phyloP scores from a whole-genome alignment of 2,329 filamentous ascomycete species.

The Paraphoma chrysanthemicola region DNA sequence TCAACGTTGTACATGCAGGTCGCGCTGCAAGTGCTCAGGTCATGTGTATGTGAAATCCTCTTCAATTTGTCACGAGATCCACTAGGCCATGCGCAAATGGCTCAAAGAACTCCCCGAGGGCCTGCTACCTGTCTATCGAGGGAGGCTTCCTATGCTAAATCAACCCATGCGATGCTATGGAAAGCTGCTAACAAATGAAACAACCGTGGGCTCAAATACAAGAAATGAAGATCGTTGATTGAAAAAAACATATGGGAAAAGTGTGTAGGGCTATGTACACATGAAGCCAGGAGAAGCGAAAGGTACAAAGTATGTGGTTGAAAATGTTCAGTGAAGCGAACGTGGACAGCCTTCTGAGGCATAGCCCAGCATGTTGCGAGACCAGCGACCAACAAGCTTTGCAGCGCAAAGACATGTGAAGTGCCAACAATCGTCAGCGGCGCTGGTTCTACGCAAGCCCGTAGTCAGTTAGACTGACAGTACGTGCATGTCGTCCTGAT shows the following conservation, averaged over 20 bases:
- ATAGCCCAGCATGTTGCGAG: constrained; percentile 24
- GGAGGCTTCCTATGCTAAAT: constrained; percentile 18
- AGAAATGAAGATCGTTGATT: background rate
- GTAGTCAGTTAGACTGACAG: constrained; percentile 48
- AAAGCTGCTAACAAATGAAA: constrained; percentile 10
- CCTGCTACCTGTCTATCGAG: constrained; percentile 15
- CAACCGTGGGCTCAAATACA: background rate
- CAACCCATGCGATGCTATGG: constrained; percentile 11
- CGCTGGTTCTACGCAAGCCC: constrained; percentile 43
- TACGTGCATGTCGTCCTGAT: constrained; percentile 52
- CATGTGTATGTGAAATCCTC: background rate
- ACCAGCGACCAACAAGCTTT: constrained; percentile 49
- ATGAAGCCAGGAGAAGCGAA: constrained; percentile 17
- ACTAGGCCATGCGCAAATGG: background rate
- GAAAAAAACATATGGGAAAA: constrained; percentile 3
- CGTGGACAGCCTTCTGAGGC: constrained; percentile 6
- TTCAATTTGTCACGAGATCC: constrained; percentile 1
- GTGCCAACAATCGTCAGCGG: constrained; percentile 44
- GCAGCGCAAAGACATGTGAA: constrained; percentile 30
- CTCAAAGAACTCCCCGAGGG: constrained; percentile 12
- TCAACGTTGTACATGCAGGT: background rate
- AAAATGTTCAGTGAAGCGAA: constrained; percentile 20
- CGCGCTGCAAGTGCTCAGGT: background rate
- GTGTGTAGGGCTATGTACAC: constrained; percentile 28
- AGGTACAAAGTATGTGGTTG: constrained; percentile 12